These are phyloP conservation scores for Pulveroboletus sp. DNA, from an alignment of 768 basidiomycete genomes.

Conservation along the genomic window DNA sequence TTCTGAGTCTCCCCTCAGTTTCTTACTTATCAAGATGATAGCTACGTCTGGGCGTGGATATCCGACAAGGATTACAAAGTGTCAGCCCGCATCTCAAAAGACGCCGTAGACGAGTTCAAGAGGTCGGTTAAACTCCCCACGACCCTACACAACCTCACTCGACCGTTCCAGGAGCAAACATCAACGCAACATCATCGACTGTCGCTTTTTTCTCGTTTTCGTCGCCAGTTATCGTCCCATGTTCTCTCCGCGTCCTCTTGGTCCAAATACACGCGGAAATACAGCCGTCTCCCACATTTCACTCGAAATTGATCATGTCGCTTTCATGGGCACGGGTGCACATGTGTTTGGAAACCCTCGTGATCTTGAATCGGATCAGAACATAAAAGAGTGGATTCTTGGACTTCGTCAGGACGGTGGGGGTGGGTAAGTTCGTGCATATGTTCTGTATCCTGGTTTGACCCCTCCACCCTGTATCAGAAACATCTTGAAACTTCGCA, in stretches of 20 bases:
- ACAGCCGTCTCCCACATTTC: slow-evolving; percentile 45
- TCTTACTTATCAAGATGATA: slow-evolving; percentile 45
- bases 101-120: slow-evolving; percentile 45
- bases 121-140: slow-evolving; percentile 28
- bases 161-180: slow-evolving; percentile 18
- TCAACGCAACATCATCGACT: slow-evolving; percentile 40
- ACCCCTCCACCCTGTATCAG: slow-evolving; percentile 25
- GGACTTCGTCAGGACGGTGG: slow-evolving; percentile 57
- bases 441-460: neutral
- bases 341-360: slow-evolving; percentile 49
- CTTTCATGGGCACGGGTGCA: slow-evolving; percentile 39
- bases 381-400: slow-evolving; percentile 49
- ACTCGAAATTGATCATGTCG: slow-evolving; percentile 49
- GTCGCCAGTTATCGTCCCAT: slow-evolving; percentile 50
- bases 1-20: slow-evolving; percentile 40
- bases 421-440: slow-evolving; percentile 47
- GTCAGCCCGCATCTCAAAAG: slow-evolving; percentile 51
- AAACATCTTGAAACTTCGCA: slow-evolving; percentile 45
- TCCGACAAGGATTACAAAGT: slow-evolving; percentile 55
- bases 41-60: slow-evolving; percentile 58
- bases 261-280: slow-evolving; percentile 29
- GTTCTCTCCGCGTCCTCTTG: slow-evolving; percentile 50
- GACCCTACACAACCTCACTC: neutral
- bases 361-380: slow-evolving; percentile 38
- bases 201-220: slow-evolving; percentile 43